Conservation (phyloP, 2,329 filamentous ascomycete species). For the Aspergillus eucalypticola region DNA sequence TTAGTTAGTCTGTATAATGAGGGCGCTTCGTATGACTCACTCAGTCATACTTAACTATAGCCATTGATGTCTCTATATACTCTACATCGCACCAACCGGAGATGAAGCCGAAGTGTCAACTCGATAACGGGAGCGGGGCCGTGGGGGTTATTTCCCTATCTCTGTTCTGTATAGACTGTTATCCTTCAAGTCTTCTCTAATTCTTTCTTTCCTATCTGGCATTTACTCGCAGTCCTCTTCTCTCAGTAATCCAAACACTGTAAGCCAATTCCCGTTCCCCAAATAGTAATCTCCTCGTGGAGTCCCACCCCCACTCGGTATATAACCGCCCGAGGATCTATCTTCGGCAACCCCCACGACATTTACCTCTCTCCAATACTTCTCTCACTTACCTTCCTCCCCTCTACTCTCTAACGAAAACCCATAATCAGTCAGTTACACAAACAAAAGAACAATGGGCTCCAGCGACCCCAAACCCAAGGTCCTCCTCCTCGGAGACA, state of each 20-base stretch:
- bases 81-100: not conserved
- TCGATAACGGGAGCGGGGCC: constrained; percentile 15
- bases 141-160: constrained; percentile 11
- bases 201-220: not conserved
- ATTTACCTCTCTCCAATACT: not conserved
- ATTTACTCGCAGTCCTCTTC: too few species aligned
- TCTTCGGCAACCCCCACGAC: not conserved
- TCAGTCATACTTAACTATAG: not conserved
- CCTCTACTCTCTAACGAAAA: not conserved
- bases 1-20: not conserved
- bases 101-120: not conserved
- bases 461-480: constrained; percentile 50
- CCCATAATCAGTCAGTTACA: not conserved
- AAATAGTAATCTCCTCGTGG: not conserved
- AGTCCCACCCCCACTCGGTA: not conserved
- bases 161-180: not conserved
- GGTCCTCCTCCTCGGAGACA: constrained; percentile 63
- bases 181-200: not conserved
- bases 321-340: not conserved
- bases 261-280: too few species aligned
- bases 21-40: not conserved
- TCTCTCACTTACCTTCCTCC: not conserved
- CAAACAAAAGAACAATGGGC: constrained; percentile 20
- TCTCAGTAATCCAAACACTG: too few species aligned
- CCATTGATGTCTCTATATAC: not conserved